These are phyloP conservation scores for Peronospora destructor DNA, from an alignment of 352 stramenopile species.

Conservation along the genomic window DNA sequence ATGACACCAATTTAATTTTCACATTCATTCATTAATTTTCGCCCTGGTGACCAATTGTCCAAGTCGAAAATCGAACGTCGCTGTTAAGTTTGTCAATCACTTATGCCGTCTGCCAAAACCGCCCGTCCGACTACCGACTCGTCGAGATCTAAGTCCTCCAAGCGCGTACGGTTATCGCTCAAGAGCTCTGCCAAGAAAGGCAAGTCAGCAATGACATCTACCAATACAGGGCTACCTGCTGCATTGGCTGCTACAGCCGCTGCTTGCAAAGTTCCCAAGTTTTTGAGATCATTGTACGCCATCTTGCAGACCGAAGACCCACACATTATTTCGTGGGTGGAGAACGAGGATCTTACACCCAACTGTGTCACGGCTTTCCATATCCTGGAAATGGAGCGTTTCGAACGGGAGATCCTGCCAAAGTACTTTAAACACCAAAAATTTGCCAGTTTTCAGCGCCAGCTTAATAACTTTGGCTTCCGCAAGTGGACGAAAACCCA, in stretches of 20 bases:
- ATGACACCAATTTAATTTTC: conserved; percentile 8
- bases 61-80: conserved; percentile 9
- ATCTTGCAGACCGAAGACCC: conserved; percentile 75
- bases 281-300: conserved; percentile 69
- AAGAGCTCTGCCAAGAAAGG: conserved; percentile 1
- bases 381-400: conserved; percentile 64
- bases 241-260: conserved; percentile 5
- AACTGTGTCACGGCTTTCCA: conserved; percentile 60
- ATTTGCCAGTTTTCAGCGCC: conserved; percentile 88
- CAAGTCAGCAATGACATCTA: neutral
- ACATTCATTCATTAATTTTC: conserved; percentile 31
- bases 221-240: conserved; percentile 1
- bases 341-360: conserved; percentile 60
- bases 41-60: conserved; percentile 6
- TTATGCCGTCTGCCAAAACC: conserved; percentile 22
- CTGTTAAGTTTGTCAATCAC: conserved; percentile 2
- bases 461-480: conserved; percentile 92
- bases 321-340: conserved; percentile 58
- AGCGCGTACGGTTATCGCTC: conserved; percentile 12
- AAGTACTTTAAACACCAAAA: conserved; percentile 92
- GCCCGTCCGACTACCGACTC: conserved; percentile 15
- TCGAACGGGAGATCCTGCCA: conserved; percentile 85
- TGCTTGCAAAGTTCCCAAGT: conserved; percentile 72
- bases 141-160: conserved; percentile 4
- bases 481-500: conserved; percentile 82